Evolutionary conservation across 164 flowering plant species (phyloP).

Genomic region (Macadamia tetraphylla): DNA sequence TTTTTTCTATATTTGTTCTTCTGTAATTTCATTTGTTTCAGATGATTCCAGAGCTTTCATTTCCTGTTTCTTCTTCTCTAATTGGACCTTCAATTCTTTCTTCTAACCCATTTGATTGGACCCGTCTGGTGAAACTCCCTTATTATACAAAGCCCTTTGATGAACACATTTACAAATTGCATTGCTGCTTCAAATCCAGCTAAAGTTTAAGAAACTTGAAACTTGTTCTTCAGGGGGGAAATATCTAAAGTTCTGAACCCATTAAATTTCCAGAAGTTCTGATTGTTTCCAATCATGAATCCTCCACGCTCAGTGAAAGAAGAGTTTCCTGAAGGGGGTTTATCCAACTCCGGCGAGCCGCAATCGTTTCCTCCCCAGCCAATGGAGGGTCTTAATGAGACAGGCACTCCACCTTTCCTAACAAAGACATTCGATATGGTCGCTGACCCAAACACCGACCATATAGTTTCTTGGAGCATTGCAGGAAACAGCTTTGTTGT

Average conservation of each 20-base stretch:
- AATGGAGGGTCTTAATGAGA: constrained; percentile 35
- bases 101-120: constrained; percentile 3
- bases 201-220: no score
- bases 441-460: constrained; percentile 47
- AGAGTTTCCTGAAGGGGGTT: constrained; percentile 23
- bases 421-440: constrained; percentile 61
- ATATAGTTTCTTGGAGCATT: constrained; percentile 65
- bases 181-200: no score
- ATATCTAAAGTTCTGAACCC: no score
- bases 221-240: no score
- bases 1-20: no score
- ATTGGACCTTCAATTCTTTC: background rate
- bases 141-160: background rate
- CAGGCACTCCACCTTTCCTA: constrained; percentile 35
- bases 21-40: no score
- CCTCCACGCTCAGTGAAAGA: constrained; percentile 22
- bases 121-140: background rate
- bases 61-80: background rate
- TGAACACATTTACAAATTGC: no score
- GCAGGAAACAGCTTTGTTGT: constrained; percentile 66
- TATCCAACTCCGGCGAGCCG: constrained; percentile 12
- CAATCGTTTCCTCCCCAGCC: constrained; percentile 36
- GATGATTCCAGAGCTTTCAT: background rate
- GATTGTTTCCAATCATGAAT: constrained; percentile 21
- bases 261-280: background rate